Base-by-base conservation (phyloP, 352 stramenopile species). In the Phytophthora sansomeana region DNA sequence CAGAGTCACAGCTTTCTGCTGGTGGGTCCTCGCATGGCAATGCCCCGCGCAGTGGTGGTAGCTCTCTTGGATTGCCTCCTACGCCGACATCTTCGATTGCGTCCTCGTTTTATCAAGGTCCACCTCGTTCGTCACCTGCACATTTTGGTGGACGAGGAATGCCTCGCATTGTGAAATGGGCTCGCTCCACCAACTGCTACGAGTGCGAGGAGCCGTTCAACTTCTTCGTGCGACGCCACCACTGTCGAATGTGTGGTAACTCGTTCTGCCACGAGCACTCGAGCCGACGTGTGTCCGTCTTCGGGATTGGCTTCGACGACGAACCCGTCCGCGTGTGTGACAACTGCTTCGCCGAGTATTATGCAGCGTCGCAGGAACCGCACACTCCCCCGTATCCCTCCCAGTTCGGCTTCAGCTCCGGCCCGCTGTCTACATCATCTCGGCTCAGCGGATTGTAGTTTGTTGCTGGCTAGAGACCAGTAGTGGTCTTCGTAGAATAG, bases 191-290 rank as follows among this genome's bases (percentile, higher is more conserved):
- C 58, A 81, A 91, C 49, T 96, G 88, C 67, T 91, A 92, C 66
- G 88, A 94, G 71, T 96, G 88, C 63, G 57, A 95, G 13, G 85
- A 92, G 46, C 58, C 82, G 8, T 96, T 96, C 69, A 93, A 88
- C 49, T 58, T 96, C 5, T 96, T 96, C 24, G 77, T 89, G 46
- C 85, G 88, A 5, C 86, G 89, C 13, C 89, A 96, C 54, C 87
- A 96, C 64, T 96, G 89, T 58, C 89, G 89, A 28, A 92, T 93
- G 80, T 96, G 89, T 46, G 89, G 89, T 19, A 91, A 91, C 43
- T 95, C 86, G 42, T 96, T 96, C 72, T 96, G 89, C 53, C 85
- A 94, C 55, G 82, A 95, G 35, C 87, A 95, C 63, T 95, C 89
- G 33, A 93, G 72, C 46, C 82, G 87, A 13, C 85, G 87, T 7